A percentile compares a stretch with the other conserved stretches of the same genome.
Evolutionary conservation across 345 rosid species (phyloP).

Genomic region (Heritiera littoralis): DNA sequence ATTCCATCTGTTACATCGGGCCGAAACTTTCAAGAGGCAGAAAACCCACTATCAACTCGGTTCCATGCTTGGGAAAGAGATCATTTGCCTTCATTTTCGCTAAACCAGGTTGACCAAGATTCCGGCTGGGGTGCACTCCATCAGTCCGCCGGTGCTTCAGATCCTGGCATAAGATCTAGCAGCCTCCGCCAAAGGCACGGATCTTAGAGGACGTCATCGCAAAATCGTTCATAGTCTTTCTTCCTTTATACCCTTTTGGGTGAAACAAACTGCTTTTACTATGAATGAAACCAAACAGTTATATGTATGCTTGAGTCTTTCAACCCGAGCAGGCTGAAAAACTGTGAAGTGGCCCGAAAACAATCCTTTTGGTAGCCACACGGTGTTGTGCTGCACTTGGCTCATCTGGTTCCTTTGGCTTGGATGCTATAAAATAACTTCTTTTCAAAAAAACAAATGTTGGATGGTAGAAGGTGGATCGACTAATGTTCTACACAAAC

Average conservation of each 20-base stretch:
- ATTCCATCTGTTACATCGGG: slow-evolving; percentile 52
- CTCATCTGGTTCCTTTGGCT: slow-evolving; percentile 41
- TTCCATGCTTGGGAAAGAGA: slow-evolving; percentile 81
- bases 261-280: slow-evolving; percentile 39
- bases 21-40: slow-evolving; percentile 56
- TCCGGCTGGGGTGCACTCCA: slow-evolving; percentile 59
- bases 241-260: slow-evolving; percentile 28
- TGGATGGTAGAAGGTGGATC: no score
- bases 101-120: slow-evolving; percentile 69
- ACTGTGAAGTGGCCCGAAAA: slow-evolving; percentile 45
- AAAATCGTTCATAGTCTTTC: slow-evolving; percentile 45
- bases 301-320: slow-evolving; percentile 51
- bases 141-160: slow-evolving; percentile 51
- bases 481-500: no score
- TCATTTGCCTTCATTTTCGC: slow-evolving; percentile 51
- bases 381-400: slow-evolving; percentile 45
- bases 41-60: slow-evolving; percentile 44
- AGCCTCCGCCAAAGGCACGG: slow-evolving; percentile 78
- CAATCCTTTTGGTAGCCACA: slow-evolving; percentile 35
- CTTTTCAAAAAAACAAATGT: no score
- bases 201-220: slow-evolving; percentile 62
- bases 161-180: slow-evolving; percentile 43
- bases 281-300: slow-evolving; percentile 41
- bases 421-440: slow-evolving; percentile 39
- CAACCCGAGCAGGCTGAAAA: slow-evolving; percentile 29